These are phyloP conservation scores for Ajuga chamaepitys DNA, from an alignment of 257 asterid species.

Conservation along the genomic window DNA sequence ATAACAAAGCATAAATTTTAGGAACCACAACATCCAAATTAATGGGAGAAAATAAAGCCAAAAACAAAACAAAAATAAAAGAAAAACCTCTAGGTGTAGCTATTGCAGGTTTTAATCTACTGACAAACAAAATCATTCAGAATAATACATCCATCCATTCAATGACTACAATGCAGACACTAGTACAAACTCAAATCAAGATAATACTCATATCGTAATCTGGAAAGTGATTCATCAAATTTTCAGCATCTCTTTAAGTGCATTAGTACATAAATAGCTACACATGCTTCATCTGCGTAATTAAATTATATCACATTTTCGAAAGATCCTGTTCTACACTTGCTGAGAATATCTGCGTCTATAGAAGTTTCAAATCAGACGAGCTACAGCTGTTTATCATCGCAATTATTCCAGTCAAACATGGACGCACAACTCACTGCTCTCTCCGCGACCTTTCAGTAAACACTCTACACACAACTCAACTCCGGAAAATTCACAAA, in stretches of 20 bases:
- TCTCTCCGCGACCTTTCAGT: conserved; percentile 20
- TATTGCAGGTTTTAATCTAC: neutral
- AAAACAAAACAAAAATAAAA: neutral
- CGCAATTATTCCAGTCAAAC: conserved; percentile 11
- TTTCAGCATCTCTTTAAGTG: neutral
- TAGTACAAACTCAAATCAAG: neutral
- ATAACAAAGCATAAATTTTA: neutral
- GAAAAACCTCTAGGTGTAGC: too few species aligned
- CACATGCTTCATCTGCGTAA: neutral
- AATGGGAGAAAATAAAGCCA: neutral
- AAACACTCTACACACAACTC: conserved; percentile 14
- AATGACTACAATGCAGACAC: neutral
- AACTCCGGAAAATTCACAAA: neutral
- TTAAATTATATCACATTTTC: neutral
- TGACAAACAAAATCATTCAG: neutral
- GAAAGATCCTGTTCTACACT: neutral
- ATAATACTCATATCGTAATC: neutral
- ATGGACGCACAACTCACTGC: conserved; percentile 5
- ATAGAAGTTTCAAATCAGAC: neutral
- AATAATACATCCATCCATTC: neutral
- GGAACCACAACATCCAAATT: neutral
- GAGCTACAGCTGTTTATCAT: conserved; percentile 12
- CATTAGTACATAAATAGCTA: neutral
- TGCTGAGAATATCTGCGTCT: neutral
- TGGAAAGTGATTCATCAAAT: neutral